A percentile compares a stretch with the other conserved stretches of the same genome.
Conservation (phyloP, 345 rosid genomes). For the Psidium guajava region DNA sequence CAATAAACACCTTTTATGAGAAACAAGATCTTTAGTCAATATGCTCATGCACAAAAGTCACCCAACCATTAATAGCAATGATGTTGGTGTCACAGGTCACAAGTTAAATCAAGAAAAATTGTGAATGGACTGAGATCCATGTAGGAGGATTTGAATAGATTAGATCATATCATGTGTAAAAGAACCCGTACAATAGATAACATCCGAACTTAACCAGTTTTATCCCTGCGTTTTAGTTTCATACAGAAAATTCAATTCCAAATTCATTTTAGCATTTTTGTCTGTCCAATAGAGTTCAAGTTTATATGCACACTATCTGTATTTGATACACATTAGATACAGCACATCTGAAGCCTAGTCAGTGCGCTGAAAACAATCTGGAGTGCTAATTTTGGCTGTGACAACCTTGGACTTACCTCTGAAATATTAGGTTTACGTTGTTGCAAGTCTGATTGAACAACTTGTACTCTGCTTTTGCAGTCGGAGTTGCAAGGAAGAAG, state of each 20-base stretch:
- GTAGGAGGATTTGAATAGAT: background rate
- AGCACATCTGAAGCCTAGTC: background rate
- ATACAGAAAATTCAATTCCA: background rate
- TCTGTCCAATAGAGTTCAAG: background rate
- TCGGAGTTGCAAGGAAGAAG: constrained; percentile 66
- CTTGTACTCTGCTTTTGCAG: constrained; percentile 55
- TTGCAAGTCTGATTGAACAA: constrained; percentile 44
- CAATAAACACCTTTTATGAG: background rate
- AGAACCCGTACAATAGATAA: background rate
- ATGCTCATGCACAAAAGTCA: background rate
- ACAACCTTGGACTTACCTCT: constrained; percentile 34
- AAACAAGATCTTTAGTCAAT: background rate
- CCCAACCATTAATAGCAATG: background rate
- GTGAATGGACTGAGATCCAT: background rate
- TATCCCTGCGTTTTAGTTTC: background rate
- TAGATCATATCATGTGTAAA: background rate
- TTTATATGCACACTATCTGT: background rate
- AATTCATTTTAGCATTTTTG: background rate
- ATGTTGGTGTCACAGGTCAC: background rate
- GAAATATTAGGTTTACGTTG: constrained; percentile 47
- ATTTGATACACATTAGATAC: background rate
- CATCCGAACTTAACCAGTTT: background rate
- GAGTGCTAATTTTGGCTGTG: background rate
- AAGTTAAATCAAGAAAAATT: background rate
- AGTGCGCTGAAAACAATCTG: background rate